Evolutionary conservation across 331 rosid species (phyloP).

Genomic region (Ulmus americana): DNA sequence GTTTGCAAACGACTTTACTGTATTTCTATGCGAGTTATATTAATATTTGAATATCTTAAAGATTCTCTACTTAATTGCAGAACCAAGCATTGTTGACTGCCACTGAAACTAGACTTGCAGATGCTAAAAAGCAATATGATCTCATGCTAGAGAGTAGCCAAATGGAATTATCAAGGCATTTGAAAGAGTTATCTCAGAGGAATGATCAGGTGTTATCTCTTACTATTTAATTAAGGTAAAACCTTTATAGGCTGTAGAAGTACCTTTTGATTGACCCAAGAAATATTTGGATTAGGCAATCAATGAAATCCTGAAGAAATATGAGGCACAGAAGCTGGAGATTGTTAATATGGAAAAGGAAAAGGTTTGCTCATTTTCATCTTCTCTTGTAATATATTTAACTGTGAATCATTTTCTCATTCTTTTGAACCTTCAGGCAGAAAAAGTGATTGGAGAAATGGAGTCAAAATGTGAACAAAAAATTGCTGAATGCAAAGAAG

Average conservation of each 20-base stretch:
- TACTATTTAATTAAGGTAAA: conserved; percentile 18
- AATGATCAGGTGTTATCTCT: conserved; percentile 72
- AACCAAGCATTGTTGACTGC: conserved; percentile 44
- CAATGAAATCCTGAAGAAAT: conserved; percentile 76
- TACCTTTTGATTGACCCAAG: conserved; percentile 29
- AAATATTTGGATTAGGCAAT: conserved; percentile 56
- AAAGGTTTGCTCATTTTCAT: conserved; percentile 53
- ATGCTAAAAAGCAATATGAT: conserved; percentile 70
- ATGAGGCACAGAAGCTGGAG: conserved; percentile 80
- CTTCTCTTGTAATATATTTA: conserved; percentile 19
- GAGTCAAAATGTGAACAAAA: conserved; percentile 48
- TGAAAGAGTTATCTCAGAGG: conserved; percentile 86
- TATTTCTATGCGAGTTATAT: conserved; percentile 12
- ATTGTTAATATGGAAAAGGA: conserved; percentile 64
- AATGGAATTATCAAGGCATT: conserved; percentile 73
- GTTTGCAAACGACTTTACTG: conserved; percentile 36
- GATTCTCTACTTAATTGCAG: conserved; percentile 44
- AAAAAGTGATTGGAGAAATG: conserved; percentile 50
- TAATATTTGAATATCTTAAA: conserved; percentile 11
- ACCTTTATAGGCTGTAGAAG: conserved; percentile 15
- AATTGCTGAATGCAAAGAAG: conserved; percentile 63
- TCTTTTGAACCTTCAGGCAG: conserved; percentile 50
- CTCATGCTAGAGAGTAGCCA: conserved; percentile 72
- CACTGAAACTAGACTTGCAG: conserved; percentile 62
- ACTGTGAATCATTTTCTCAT: conserved; percentile 30